phyloP scores from a whole-genome alignment of 2,329 filamentous ascomycete genomes.

The Arachnopeziza araneosa region DNA sequence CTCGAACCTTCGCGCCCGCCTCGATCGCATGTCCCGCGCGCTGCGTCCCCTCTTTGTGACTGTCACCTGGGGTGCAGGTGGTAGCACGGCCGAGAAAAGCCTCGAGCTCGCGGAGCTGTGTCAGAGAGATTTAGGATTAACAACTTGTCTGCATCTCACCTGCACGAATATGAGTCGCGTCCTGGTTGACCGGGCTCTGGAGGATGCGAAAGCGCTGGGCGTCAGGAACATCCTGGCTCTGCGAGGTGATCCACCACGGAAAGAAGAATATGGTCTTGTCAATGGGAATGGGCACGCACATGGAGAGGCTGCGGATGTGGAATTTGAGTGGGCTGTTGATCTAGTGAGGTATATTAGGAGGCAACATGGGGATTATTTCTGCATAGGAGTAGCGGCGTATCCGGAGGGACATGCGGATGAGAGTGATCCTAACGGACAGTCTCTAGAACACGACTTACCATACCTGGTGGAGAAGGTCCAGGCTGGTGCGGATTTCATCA shows the following conservation, averaged over 20 bases:
- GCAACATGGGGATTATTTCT: slow-evolving; percentile 90
- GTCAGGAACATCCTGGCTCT: slow-evolving; percentile 92
- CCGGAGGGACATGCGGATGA: slow-evolving; percentile 94
- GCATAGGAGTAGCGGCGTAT: slow-evolving; percentile 89
- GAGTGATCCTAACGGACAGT: slow-evolving; percentile 67
- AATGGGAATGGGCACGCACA: slow-evolving; percentile 49
- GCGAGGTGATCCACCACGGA: slow-evolving; percentile 83
- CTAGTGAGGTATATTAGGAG: slow-evolving; percentile 83
- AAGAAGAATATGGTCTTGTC: slow-evolving; percentile 71
- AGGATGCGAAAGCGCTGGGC: slow-evolving; percentile 83
- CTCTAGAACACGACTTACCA: slow-evolving; percentile 73
- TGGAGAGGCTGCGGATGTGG: slow-evolving; percentile 49
- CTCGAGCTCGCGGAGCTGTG: slow-evolving; percentile 93
- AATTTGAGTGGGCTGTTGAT: slow-evolving; percentile 86
- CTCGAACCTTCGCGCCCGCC: slow-evolving; percentile 84
- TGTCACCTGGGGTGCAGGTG: slow-evolving; percentile 96
- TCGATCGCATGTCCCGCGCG: slow-evolving; percentile 91
- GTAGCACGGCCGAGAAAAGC: slow-evolving; percentile 84
- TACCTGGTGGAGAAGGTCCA: slow-evolving; percentile 85
- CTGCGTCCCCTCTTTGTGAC: slow-evolving; percentile 92
- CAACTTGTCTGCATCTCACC: slow-evolving; percentile 91
- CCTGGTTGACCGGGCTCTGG: slow-evolving; percentile 81
- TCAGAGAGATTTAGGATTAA: slow-evolving; percentile 84
- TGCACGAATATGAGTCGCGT: slow-evolving; percentile 95
- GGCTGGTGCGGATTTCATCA: slow-evolving; percentile 94